Evolutionary conservation across 2,329 filamentous ascomycete genomes (phyloP).

Genomic region (Fusarium compactum): DNA sequence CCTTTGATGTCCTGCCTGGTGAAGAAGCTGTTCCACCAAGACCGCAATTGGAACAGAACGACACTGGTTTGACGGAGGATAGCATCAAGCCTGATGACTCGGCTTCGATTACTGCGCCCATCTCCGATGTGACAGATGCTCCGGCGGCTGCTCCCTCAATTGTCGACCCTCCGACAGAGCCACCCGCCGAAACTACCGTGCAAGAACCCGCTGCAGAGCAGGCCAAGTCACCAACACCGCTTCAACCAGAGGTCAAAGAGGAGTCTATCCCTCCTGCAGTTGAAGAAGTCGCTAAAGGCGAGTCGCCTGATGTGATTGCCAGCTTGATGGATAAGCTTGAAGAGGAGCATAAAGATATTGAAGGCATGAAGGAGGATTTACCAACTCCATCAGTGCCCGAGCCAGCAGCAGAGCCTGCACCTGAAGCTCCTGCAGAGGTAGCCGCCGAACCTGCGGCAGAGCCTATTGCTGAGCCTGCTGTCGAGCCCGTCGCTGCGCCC

Average conservation of each 20-base stretch:
- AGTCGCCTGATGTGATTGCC: constrained; percentile 57
- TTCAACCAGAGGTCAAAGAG: constrained; percentile 19
- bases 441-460: neutral
- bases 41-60: constrained; percentile 44
- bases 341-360: constrained; percentile 49
- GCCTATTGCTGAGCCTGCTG: neutral
- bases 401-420: constrained; percentile 12
- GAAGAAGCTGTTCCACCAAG: constrained; percentile 36
- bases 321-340: constrained; percentile 61
- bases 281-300: constrained; percentile 39
- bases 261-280: constrained; percentile 50
- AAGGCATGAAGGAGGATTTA: constrained; percentile 7
- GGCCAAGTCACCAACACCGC: constrained; percentile 39
- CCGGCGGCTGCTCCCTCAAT: constrained; percentile 45
- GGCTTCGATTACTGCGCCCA: constrained; percentile 49
- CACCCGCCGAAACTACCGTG: constrained; percentile 33
- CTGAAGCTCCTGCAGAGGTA: constrained; percentile 20
- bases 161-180: constrained; percentile 26
- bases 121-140: constrained; percentile 48
- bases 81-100: constrained; percentile 56
- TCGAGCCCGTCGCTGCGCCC: neutral
- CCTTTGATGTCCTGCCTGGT: constrained; percentile 43
- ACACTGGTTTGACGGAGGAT: constrained; percentile 55
- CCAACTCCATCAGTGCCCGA: neutral
- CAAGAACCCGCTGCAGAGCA: constrained; percentile 32